Evolutionary conservation across 2,329 filamentous ascomycete genomes (phyloP), one percentile per base, ranked within the genome.

Genomic region (Curvularia sp.): DNA sequence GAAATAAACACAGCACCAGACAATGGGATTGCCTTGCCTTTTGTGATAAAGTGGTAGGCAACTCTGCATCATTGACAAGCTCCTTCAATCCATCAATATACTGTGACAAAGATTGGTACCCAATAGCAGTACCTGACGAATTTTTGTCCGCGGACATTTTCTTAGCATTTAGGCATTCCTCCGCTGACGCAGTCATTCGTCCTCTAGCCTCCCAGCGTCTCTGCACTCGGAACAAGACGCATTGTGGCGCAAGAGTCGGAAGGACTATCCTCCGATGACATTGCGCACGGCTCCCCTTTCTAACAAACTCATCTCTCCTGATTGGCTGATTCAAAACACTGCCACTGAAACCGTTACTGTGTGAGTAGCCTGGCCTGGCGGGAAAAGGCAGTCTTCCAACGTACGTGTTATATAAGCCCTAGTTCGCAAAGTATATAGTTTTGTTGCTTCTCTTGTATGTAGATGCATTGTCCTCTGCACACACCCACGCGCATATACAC

Each of bases 201-300:
- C 13, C 38, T 10, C 13, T 13, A 12, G 32, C n/a, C 32, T 34
- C 13, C 13, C n/a, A n/a, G n/a, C n/a, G n/a, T n/a, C n/a, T n/a
- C n/a, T 6, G 32, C 32, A 34, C 32, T n/a, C 32, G 32, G 32
- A 34, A 34, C 32, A 34, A 34, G 5, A n/a, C n/a, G n/a, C n/a
- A n/a, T n/a, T n/a, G n/a, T n/a, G n/a, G n/a, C 49, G 49, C 18
- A 28, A 19, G 8, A 42, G 41, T 42, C 38, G 28, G 49, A 23
- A 43, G 43, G 38, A 52, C 49, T 12, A 45, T 52, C 18, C 19
- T 39, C 38, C 28, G 49, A 49, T 5, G 5, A 15, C 41, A 18
- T 21, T 13, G 5, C 27, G 46, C 32, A 48, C 43, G 45, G 30
- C 27, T n/a, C 28, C 9, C 6, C 10, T 30, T 19, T 19, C 45